Evolutionary conservation across 176 grass and related monocot species (phyloP), one percentile per base, ranked within the genome.

Genomic region (Poa annua): DNA sequence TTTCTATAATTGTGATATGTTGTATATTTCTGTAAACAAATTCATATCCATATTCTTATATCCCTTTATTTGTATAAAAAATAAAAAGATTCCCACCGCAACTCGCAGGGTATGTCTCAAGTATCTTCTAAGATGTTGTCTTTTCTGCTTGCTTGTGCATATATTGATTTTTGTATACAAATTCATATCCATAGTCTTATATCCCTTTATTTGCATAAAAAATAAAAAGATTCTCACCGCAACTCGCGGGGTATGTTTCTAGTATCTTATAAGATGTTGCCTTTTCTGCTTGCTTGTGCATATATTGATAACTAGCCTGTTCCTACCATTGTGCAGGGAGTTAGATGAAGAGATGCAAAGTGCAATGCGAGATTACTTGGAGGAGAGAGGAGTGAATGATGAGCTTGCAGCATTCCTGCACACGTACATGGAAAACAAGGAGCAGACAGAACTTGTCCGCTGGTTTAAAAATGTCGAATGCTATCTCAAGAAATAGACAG

Each of bases 281-380:
- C 0, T 80, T n/a, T 8, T 45, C 32, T 0, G 10, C 11, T 65
- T 49, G 50, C 24, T 70, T 3, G 10, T 36, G 51, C 26, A 29
- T 79, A 34, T 75, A 51, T 21, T 81, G 38, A 68, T 62, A 61
- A 77, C 20, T 89, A 21, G 80, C 22, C 56, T 65, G 19, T 8
- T 41, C 36, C 12, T 66, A 57, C 20, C n/a, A 44, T n/a, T 79
- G 44, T 54, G 16, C 77, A 95, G 96, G 78, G 90, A 93, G 42
- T 90, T 93, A 26, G 92, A 98, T 53, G 96, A 98, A 22, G 92
- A 95, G 85, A 83, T 98, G 92, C 89, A 93, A 80, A 86, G 32
- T 6, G 73, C 89, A 1, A 80, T 85, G 33, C 76, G 47, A 22
- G 85, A 93, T 51, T 98, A 91, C 63, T 82, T 93, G 83, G 90